phyloP scores from a whole-genome alignment of 495 filamentous ascomycete genomes.

The Trichoderma asperelloides region DNA sequence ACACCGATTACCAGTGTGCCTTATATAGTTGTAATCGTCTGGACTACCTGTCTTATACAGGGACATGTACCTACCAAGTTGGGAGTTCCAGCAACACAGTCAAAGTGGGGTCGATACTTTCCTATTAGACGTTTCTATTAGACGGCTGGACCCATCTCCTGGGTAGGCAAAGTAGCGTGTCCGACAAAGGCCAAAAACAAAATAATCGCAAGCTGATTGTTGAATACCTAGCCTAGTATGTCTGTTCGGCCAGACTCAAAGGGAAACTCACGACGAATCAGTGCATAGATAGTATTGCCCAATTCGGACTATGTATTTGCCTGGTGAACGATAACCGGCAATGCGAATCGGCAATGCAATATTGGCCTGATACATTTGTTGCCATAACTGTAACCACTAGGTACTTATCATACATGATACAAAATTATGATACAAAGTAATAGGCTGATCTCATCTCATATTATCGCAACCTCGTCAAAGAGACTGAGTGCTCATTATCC shows the following conservation, averaged over 20 bases:
- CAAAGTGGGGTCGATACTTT: too few relatives aligned
- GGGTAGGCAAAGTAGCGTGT: too few relatives aligned
- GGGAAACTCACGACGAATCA: not conserved
- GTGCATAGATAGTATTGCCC: not conserved
- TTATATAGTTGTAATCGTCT: too few relatives aligned
- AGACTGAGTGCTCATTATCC: not conserved
- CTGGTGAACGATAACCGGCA: not conserved
- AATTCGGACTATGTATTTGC: not conserved
- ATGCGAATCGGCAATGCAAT: not conserved
- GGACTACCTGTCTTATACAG: too few relatives aligned
- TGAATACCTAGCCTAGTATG: not conserved
- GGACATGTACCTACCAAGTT: too few relatives aligned
- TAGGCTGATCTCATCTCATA: not conserved
- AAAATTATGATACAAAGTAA: not conserved
- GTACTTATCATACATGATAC: not conserved
- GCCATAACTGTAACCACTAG: too few relatives aligned
- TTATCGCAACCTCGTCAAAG: not conserved
- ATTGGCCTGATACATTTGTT: not conserved
- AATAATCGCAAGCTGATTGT: not conserved
- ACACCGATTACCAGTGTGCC: too few relatives aligned
- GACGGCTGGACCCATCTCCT: too few relatives aligned
- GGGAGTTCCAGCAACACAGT: too few relatives aligned
- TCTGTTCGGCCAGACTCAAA: not conserved
- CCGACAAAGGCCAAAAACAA: not conserved
- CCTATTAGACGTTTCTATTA: too few relatives aligned